These are phyloP conservation scores for Triticum timopheevii DNA, from an alignment of 176 grass and related monocot genomes.

Conservation along the genomic window DNA sequence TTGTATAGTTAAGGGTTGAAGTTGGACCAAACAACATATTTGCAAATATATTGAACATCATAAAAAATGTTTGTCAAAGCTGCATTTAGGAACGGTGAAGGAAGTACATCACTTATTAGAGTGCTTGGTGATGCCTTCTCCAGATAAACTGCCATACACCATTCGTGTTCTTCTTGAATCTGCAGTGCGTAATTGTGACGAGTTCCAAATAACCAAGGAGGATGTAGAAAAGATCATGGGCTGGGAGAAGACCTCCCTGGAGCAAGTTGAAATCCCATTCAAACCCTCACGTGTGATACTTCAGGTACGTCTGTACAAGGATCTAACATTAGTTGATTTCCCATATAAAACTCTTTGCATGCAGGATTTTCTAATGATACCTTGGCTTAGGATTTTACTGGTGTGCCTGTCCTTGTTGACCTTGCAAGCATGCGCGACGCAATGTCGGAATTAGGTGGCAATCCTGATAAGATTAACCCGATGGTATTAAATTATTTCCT, in stretches of 20 bases:
- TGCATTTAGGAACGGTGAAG: not conserved
- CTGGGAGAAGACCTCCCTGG: not conserved
- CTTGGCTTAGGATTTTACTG: not conserved
- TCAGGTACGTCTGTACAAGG: not conserved
- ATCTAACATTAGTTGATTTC: not conserved
- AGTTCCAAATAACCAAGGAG: not conserved
- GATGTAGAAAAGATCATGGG: not conserved
- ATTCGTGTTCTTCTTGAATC: conserved; percentile 6
- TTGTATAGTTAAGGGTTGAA: not conserved
- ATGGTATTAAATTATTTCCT: not conserved
- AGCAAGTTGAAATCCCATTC: conserved; percentile 1
- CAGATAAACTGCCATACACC: conserved; percentile 1
- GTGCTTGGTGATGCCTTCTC: not conserved
- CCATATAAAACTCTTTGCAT: not conserved
- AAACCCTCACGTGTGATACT: not conserved
- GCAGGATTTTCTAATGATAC: not conserved
- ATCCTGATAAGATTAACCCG: not conserved
- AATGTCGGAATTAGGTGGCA: not conserved
- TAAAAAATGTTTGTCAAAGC: not conserved
- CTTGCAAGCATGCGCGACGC: not conserved
- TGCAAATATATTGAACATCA: not conserved
- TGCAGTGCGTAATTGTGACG: not conserved
- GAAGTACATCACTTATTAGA: not conserved
- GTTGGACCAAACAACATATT: not conserved
- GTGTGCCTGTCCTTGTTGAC: conserved; percentile 6